Percentiles rank a stretch among this genome's conserved stretches.
Evolutionary conservation across 495 filamentous ascomycete species (phyloP).

Genomic region (Trichoderma erinaceum): DNA sequence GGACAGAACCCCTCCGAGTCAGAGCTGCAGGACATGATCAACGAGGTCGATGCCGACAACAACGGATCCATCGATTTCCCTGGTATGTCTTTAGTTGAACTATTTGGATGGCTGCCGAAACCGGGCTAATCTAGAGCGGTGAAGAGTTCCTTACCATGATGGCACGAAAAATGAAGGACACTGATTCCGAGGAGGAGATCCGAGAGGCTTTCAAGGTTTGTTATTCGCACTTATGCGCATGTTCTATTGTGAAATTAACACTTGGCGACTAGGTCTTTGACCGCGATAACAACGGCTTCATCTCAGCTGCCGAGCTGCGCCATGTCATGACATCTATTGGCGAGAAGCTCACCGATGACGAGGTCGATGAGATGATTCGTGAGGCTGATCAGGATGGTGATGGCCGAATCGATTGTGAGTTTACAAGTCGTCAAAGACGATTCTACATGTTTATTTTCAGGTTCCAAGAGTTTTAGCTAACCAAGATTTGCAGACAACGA

Average conservation of each 20-base stretch:
- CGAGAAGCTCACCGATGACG: slow-evolving; percentile 98
- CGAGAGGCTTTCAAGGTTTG: slow-evolving; percentile 63
- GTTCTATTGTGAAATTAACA: background rate
- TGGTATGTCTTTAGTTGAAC: slow-evolving; percentile 49
- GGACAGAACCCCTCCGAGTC: slow-evolving; percentile 99
- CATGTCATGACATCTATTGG: slow-evolving; percentile 99
- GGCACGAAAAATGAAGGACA: slow-evolving; percentile 99
- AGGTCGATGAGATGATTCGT: slow-evolving; percentile 99
- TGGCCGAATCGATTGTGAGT: slow-evolving; percentile 86
- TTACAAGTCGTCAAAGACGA: background rate
- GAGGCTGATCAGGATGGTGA: slow-evolving; percentile 99
- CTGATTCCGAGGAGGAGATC: slow-evolving; percentile 98
- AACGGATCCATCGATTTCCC: slow-evolving; percentile 99
- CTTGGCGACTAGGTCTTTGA: slow-evolving; percentile 75
- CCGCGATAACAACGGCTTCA: slow-evolving; percentile 98
- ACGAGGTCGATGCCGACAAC: slow-evolving; percentile 99
- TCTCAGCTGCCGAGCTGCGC: slow-evolving; percentile 93
- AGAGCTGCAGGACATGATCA: slow-evolving; percentile 99
- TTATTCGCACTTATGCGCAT: slow-evolving; percentile 38
- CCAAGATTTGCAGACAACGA: slow-evolving; percentile 72
- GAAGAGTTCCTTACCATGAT: slow-evolving; percentile 99
- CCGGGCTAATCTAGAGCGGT: slow-evolving; percentile 25
- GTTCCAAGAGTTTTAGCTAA: slow-evolving; percentile 28
- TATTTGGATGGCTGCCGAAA: slow-evolving; percentile 16
- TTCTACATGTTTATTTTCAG: background rate